A percentile compares a stretch with the other conserved stretches of the same genome.
These are phyloP conservation scores for Artemisia tridentata DNA, from an alignment of 129 eudicot genomes.

Conservation along the genomic window DNA sequence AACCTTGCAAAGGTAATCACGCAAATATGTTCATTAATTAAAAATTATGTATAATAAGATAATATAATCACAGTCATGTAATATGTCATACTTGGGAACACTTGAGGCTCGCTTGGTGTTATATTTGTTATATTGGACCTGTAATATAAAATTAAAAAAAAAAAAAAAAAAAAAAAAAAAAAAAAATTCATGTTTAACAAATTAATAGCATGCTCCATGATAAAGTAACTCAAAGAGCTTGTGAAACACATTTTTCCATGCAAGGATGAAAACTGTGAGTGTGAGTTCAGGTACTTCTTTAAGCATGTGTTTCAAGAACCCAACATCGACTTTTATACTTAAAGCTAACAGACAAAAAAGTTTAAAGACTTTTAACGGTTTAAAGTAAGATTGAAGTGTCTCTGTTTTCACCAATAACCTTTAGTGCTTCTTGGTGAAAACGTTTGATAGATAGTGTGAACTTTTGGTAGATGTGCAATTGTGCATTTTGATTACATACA, in stretches of 20 bases:
- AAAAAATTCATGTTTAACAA: background rate
- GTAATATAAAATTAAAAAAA: constrained; percentile 4
- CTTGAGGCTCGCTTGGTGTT: constrained; percentile 20
- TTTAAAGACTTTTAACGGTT: background rate
- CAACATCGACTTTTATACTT: background rate
- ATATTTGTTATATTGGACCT: constrained; percentile 32
- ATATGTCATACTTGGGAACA: constrained; percentile 35
- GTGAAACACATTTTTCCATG: constrained; percentile 5
- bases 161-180: too few relatives aligned
- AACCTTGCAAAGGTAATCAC: constrained; percentile 25
- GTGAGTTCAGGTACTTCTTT: background rate
- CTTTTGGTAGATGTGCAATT: background rate
- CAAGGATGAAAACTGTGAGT: background rate
- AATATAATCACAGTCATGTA: background rate
- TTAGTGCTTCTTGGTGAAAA: background rate
- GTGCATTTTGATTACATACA: background rate
- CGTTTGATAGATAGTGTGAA: background rate
- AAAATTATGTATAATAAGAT: background rate
- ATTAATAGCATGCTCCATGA: constrained; percentile 6
- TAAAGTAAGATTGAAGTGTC: background rate
- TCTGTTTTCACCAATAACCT: background rate
- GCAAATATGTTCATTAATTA: constrained; percentile 5
- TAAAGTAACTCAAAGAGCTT: background rate
- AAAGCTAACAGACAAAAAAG: background rate
- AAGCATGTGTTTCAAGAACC: background rate